Evolutionary conservation across 345 rosid species (phyloP), one percentile per base, ranked within the genome.

Genomic region (Eucalyptus dawsonii): DNA sequence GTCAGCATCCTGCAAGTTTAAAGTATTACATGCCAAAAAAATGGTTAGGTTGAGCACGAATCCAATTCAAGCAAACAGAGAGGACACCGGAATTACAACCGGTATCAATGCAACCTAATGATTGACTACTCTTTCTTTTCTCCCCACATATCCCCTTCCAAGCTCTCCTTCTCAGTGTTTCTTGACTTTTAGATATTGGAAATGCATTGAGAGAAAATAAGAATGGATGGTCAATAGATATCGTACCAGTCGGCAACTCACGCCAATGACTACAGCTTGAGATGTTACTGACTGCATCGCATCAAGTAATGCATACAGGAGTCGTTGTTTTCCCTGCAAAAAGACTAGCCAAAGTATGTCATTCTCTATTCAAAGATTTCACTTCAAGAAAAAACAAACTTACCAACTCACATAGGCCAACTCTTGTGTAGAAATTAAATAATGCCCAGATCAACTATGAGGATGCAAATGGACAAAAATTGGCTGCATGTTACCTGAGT

Each of bases 251-350:
- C 96, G 95, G 90, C 96, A 95, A 91, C 99, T 96, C 86, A 95
- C 92, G 76, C 99, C 99, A 88, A 97, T 89, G 54, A 96, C 95
- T 89, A 97, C 96, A 91, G 98, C 99, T 93, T 97, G 99, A 88
- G 99, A 97, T 88, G 94, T 91, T 85, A 97, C 96, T 51, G 97
- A 93, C 90, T 97, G 99, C 98, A 97, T 95, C n/a, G 99, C 99
- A 91, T 97, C 99, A 89, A 97, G 91, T 92, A 97, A 92, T 90
- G 97, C 95, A 93, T 97, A 97, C 40, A 95, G 97, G 87, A 97
- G 91, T 86, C 97, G 92, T 90, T 97, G 99, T 90, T 97, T 97
- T 87, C 98, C 98, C 99, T 97, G 92, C 87, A 94, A 87, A 91
- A 91, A 54, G 60, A 76, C 85, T 76, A 76, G 85, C 47, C 85